phyloP scores from a whole-genome alignment of 139 green algal genomes.

The Pseudopediastrum boryanum region DNA sequence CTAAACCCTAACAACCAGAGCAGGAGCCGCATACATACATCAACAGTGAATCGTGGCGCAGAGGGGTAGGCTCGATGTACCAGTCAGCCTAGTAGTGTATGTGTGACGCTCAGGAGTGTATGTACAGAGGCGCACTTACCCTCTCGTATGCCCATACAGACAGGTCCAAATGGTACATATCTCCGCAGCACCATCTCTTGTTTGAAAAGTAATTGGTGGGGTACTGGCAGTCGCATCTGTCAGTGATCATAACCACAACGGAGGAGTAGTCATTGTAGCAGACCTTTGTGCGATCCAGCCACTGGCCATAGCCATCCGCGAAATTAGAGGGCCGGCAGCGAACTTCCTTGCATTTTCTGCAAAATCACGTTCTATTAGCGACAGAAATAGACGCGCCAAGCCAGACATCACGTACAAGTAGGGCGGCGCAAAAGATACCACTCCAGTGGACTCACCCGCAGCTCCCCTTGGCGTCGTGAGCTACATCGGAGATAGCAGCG shows the following conservation, averaged over 20 bases:
- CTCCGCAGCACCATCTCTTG: conserved; percentile 46
- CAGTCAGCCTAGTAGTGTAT: background rate
- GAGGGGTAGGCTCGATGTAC: background rate
- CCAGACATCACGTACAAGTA: background rate
- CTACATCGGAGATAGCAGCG: conserved; percentile 38
- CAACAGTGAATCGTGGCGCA: too few species aligned
- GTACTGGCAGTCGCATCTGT: conserved; percentile 53
- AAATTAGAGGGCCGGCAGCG: conserved; percentile 35
- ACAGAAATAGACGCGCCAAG: background rate
- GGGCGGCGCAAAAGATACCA: background rate
- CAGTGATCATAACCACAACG: conserved; percentile 46
- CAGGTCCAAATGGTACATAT: conserved; percentile 50
- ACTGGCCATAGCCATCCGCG: conserved; percentile 49
- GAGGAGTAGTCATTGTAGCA: conserved; percentile 41
- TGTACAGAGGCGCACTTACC: conserved; percentile 10
- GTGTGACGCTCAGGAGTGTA: conserved; percentile 10
- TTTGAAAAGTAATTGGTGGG: conserved; percentile 46
- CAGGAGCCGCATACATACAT: too few species aligned
- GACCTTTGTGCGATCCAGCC: conserved; percentile 33
- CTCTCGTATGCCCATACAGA: conserved; percentile 45
- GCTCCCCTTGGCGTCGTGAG: conserved; percentile 28
- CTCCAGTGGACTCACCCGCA: conserved; percentile 29
- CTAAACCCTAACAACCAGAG: too few species aligned
- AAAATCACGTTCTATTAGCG: background rate
- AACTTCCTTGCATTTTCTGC: conserved; percentile 49